Conservation (phyloP, 441 rosid species). For the Kokia cookei region DNA sequence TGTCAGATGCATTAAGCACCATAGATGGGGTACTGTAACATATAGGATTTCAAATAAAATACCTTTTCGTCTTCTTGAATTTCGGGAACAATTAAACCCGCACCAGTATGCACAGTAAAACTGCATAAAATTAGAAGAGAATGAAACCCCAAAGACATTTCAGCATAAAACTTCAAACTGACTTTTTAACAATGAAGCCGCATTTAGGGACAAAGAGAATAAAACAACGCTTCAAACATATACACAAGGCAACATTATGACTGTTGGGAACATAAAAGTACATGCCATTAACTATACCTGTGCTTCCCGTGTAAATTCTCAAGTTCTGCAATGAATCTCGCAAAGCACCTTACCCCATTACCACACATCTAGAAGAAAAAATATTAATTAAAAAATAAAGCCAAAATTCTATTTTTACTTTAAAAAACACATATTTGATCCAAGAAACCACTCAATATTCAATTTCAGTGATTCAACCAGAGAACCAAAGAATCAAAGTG, state of each 20-base stretch:
- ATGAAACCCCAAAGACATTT: neutral
- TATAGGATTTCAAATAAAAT: neutral
- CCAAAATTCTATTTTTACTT: neutral
- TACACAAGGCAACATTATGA: neutral
- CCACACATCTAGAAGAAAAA: constrained; percentile 50
- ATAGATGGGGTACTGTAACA: neutral
- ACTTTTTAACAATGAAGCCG: neutral
- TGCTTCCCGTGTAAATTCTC: constrained; percentile 59
- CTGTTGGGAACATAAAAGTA: neutral
- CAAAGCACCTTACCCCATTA: constrained; percentile 93
- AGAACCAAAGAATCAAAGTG: neutral
- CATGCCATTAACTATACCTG: constrained; percentile 14
- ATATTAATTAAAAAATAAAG: neutral
- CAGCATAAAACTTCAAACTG: neutral
- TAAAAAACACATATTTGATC: neutral
- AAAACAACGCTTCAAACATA: neutral
- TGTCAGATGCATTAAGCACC: neutral
- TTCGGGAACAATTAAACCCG: constrained; percentile 92
- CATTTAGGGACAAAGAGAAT: neutral
- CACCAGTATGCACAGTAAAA: constrained; percentile 84
- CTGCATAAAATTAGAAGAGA: constrained; percentile 23
- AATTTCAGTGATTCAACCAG: neutral
- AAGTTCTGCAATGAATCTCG: constrained; percentile 79
- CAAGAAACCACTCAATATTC: neutral
- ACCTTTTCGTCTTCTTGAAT: constrained; percentile 83